Evolutionary conservation across 2,329 filamentous ascomycete genomes (phyloP), one percentile per base, ranked within the genome.

Genomic region (Ceratocystis papillata): DNA sequence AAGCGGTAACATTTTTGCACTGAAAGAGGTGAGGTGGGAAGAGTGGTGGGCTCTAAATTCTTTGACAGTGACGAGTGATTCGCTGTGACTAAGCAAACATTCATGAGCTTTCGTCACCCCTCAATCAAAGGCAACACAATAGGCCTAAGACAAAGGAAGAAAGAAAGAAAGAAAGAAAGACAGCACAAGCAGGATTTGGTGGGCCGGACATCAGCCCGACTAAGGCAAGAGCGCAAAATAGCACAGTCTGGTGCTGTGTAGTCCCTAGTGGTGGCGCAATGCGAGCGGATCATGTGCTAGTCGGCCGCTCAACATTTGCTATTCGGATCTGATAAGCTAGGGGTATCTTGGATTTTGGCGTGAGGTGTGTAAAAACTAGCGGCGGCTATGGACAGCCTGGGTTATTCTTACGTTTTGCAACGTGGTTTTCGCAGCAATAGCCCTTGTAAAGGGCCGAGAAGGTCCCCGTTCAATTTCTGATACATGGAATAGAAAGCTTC

Each of bases 241-340:
- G 10, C 15, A 53, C 12, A 53, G 48, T 22, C 48, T 25, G 20
- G 12, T 53, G 7, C 48, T 25, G n/a, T 50, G 48, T 22, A 50
- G 48, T 50, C 12, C 48, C 48, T 50, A 2, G n/a, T 50, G 7
- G 28, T 50, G n/a, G 46, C 46, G n/a, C n/a, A 22, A 10, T 50
- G 6, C 46, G 5, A 22, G 46, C 46, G 46, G 48, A 22, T 50
- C n/a, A 33, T 33, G 33, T 10, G 8, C 33, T 33, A 33, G 33
- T 33, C 30, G 33, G 7, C 33, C 5, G 53, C 33, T 33, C 12
- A 28, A 33, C 25, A 25, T 57, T 25, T 33, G 53, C n/a, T 53
- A 10, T 17, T 57, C 25, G 6, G 7, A 57, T 57, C 53, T 57
- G 53, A 57, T 57, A 57, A 57, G 53, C 53, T 15, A 57, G 25